Evolutionary conservation across 495 filamentous ascomycete species (phyloP), one percentile per base, ranked within the genome.

Genomic region (Hypoxylon crocopeplum): DNA sequence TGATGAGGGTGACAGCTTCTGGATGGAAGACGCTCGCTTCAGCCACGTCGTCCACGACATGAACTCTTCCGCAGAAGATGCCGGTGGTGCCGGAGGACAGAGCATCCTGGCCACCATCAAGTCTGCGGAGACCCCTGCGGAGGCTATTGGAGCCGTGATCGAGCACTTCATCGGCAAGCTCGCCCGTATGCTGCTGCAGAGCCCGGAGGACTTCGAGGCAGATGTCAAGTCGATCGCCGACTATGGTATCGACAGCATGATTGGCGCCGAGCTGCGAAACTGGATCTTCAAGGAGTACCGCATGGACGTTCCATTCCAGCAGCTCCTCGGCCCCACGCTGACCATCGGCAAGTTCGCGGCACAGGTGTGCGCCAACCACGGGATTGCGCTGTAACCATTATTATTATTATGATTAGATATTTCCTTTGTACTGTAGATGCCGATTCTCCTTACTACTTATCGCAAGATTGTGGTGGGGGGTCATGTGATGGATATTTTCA

Each of bases 191-290:
- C 45, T 79, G 30, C 37, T 73, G 52, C 22, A 78, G 2, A 16
- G 24, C 19, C 19, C 46, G 11, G 69, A 69, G 13, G 57, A 59
- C 11, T 58, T 73, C 33, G 62, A 74, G 13, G 15, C 46, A n/a
- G 47, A 62, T 8, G 59, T 30, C 13, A 42, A 38, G 20, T 64
- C 71, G 0, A 54, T 81, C 21, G 71, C 68, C 3, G 44, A 38
- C 10, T 79, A 75, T 41, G 78, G 78, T 15, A 27, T 81, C 12
- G 78, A 82, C 53, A 75, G 69, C 56, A 75, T 82, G 79, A 70
- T 79, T 39, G 75, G 68, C 15, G 72, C 73, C 1, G 79, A 82
- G 66, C 48, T 82, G 40, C 51, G 78, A 15, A 78, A 66, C 12
- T 81, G 78, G 79, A 48, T 77, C 17, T 78, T 77, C 64, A 75